phyloP scores from a whole-genome alignment of 139 green algal species.

The Deuterostichococcus epilithicus region DNA sequence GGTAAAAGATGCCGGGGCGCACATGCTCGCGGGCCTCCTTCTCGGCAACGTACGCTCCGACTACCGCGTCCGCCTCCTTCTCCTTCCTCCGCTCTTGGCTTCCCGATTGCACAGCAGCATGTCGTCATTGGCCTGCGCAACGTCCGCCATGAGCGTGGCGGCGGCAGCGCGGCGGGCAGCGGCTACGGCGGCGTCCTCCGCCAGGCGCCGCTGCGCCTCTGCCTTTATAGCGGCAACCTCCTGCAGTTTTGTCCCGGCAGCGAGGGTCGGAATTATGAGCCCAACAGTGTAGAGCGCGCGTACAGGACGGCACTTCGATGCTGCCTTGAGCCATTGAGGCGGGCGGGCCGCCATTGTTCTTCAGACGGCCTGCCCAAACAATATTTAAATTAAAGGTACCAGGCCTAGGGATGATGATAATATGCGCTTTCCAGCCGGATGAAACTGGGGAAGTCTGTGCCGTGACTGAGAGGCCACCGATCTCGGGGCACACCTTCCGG shows the following conservation, averaged over 20 bases:
- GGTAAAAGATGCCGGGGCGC: too few relatives aligned
- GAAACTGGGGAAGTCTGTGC: too few relatives aligned
- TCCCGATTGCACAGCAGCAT: constrained; percentile 74
- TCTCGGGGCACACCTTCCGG: constrained; percentile 59
- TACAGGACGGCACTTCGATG: too few relatives aligned
- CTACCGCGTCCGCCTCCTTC: constrained; percentile 73
- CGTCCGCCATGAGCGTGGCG: constrained; percentile 50
- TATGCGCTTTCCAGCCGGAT: too few relatives aligned
- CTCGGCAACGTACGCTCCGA: constrained; percentile 69
- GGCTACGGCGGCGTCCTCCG: not conserved
- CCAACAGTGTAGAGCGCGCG: too few relatives aligned
- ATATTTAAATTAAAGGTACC: not conserved
- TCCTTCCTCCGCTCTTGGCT: constrained; percentile 58
- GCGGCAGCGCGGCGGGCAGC: too few relatives aligned
- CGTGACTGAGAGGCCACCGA: too few relatives aligned
- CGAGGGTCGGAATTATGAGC: too few relatives aligned
- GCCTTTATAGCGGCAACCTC: not conserved
- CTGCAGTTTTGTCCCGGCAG: not conserved
- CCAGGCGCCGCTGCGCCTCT: not conserved
- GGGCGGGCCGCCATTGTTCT: too few relatives aligned
- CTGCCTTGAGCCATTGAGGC: too few relatives aligned
- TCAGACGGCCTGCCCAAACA: constrained; percentile 19
- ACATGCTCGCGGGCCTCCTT: constrained; percentile 70
- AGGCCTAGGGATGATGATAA: not conserved
- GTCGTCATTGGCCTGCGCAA: constrained; percentile 61